A percentile compares a stretch with the other conserved stretches of the same genome.
Evolutionary conservation across 148 eudicot genomes (phyloP).

Genomic region (Hydrangea macrophylla): DNA sequence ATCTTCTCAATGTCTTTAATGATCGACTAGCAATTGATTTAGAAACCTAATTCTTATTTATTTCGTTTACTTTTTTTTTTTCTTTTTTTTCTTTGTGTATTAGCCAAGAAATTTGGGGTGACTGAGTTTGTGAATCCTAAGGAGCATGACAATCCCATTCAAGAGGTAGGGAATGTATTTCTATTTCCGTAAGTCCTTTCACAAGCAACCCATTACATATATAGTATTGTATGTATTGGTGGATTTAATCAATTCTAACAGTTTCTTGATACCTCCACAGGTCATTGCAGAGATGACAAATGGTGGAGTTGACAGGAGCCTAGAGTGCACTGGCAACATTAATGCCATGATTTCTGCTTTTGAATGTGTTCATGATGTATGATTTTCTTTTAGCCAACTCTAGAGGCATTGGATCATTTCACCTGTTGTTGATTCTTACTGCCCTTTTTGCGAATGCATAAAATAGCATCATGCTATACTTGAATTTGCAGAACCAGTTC

Average conservation of each 20-base stretch:
- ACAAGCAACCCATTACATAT: not conserved
- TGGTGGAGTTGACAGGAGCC: constrained; percentile 36
- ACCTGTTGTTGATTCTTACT: no score
- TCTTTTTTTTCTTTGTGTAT: not conserved
- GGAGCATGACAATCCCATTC: constrained; percentile 31
- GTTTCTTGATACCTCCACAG: constrained; percentile 9
- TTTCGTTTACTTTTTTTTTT: not conserved
- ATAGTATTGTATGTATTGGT: not conserved
- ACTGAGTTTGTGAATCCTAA: constrained; percentile 41
- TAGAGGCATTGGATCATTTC: no score
- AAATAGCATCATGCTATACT: no score
- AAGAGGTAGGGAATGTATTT: constrained; percentile 22
- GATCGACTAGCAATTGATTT: no score
- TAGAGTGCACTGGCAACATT: constrained; percentile 40
- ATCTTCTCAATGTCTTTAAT: no score
- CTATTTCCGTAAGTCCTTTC: not conserved
- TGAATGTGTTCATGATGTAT: constrained; percentile 47
- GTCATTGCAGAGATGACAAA: constrained; percentile 34
- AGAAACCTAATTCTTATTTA: not conserved
- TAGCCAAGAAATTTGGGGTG: constrained; percentile 43
- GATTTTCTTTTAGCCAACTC: not conserved
- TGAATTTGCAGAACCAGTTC: no score
- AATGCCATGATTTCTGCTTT: constrained; percentile 46
- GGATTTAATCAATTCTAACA: no score
- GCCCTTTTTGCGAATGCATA: no score